phyloP scores from a whole-genome alignment of 2,329 filamentous ascomycete species.

The Colletotrichum liriopes region DNA sequence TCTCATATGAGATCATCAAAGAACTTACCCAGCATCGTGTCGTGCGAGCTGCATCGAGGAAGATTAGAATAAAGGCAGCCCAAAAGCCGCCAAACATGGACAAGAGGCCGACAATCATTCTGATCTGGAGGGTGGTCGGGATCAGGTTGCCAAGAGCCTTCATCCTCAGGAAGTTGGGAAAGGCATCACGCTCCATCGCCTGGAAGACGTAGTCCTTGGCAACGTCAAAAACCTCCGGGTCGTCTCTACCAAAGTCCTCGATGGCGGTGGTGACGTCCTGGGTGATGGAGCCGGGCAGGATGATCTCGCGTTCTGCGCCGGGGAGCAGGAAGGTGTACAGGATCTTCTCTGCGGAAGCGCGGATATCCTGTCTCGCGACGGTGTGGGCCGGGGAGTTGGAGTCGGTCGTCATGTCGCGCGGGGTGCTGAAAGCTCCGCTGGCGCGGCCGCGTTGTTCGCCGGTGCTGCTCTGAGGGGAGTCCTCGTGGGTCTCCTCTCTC shows the following conservation, averaged over 20 bases:
- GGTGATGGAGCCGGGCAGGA: conserved; percentile 89
- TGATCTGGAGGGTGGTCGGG: conserved; percentile 88
- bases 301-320: conserved; percentile 96
- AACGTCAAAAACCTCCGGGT: conserved; percentile 96
- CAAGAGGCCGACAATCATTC: conserved; percentile 87
- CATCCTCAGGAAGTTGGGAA: conserved; percentile 93
- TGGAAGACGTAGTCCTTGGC: conserved; percentile 99
- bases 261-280: conserved; percentile 89
- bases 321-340: conserved; percentile 97
- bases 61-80: conserved; percentile 94
- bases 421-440: conserved; percentile 73
- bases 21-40: conserved; percentile 87
- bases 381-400: conserved; percentile 88
- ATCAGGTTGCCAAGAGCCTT: conserved; percentile 98
- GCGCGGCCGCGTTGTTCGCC: conserved; percentile 59
- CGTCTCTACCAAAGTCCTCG: conserved; percentile 91
- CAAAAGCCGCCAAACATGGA: conserved; percentile 94
- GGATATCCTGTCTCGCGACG: conserved; percentile 90
- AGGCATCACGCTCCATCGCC: conserved; percentile 99
- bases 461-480: conserved; percentile 69
- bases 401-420: conserved; percentile 76
- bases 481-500: conserved; percentile 73
- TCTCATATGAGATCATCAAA: neutral
- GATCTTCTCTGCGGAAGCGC: conserved; percentile 96
- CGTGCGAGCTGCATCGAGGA: conserved; percentile 82